Conservation (phyloP, 352 stramenopile genomes). For the Globisporangium solare region DNA sequence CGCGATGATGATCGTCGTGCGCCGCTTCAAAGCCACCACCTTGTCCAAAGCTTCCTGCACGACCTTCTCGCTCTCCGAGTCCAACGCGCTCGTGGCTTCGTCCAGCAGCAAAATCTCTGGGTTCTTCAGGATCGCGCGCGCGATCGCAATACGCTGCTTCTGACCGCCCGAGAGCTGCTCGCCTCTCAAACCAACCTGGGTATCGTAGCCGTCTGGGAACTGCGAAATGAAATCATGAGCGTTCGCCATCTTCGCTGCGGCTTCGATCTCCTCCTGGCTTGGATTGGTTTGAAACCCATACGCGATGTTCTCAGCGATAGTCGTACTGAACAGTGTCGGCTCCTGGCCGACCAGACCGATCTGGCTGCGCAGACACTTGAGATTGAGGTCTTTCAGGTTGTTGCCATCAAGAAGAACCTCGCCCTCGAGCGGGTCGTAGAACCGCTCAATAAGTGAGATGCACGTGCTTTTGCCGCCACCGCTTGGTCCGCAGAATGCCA, state of each 20-base stretch:
- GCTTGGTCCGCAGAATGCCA: too few species aligned
- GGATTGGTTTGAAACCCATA: slow-evolving; percentile 34
- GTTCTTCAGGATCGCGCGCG: too few species aligned
- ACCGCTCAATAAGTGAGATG: slow-evolving; percentile 65
- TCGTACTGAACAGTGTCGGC: too few species aligned
- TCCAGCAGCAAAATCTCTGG: slow-evolving; percentile 35
- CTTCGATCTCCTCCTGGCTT: slow-evolving; percentile 68
- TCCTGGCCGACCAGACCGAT: too few species aligned
- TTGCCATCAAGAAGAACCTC: slow-evolving; percentile 58
- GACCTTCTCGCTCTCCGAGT: slow-evolving; percentile 33
- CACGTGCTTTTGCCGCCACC: slow-evolving; percentile 16
- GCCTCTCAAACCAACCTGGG: too few species aligned
- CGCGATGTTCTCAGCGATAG: slow-evolving; percentile 37
- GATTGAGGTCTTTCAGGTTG: slow-evolving; percentile 48
- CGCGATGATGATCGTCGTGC: too few species aligned
- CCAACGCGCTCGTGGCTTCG: slow-evolving; percentile 45
- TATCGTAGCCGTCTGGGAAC: too few species aligned
- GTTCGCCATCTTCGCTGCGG: too few species aligned
- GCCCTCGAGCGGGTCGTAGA: slow-evolving; percentile 73
- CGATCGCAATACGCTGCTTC: too few species aligned
- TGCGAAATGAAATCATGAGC: too few species aligned
- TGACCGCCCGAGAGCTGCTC: too few species aligned
- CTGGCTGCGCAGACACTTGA: slow-evolving; percentile 36
- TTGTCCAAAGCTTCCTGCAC: slow-evolving; percentile 34
- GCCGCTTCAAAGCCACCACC: too few species aligned